phyloP scores from a whole-genome alignment of 1,284 basidiomycete genomes.

The Afroboletus lepidellus region DNA sequence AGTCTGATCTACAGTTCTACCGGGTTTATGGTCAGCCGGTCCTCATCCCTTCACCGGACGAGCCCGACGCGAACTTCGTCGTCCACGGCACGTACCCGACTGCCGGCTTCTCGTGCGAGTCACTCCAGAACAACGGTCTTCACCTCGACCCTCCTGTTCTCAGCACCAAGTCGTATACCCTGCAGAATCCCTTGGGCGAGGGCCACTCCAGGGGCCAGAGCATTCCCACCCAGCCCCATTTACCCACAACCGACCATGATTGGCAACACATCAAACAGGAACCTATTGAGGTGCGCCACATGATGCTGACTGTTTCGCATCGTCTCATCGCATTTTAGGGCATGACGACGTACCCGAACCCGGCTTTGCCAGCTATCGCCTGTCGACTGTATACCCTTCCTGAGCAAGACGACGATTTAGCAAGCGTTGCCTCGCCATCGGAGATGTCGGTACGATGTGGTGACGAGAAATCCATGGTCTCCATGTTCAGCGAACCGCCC shows the following conservation, averaged over 20 bases:
- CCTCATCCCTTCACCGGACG: slow-evolving; percentile 27
- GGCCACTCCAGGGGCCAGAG: not conserved
- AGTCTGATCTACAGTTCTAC: slow-evolving; percentile 35
- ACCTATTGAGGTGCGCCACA: slow-evolving; percentile 22
- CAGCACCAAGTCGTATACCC: slow-evolving; percentile 32
- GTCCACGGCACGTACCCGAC: slow-evolving; percentile 14
- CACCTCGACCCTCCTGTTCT: slow-evolving; percentile 4
- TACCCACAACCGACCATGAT: slow-evolving; percentile 5
- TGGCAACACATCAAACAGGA: slow-evolving; percentile 30
- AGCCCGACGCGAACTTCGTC: slow-evolving; percentile 18
- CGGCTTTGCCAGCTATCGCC: slow-evolving; percentile 11
- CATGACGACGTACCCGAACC: slow-evolving; percentile 9
- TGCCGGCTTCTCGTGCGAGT: not conserved
- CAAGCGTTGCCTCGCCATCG: not conserved
- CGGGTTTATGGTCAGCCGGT: slow-evolving; percentile 32
- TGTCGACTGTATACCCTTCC: slow-evolving; percentile 20
- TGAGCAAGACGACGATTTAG: slow-evolving; percentile 17
- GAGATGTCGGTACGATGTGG: slow-evolving; percentile 2
- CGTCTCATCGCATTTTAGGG: slow-evolving; percentile 19
- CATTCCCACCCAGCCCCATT: not conserved
- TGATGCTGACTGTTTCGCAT: not conserved
- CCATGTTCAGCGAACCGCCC: slow-evolving; percentile 21
- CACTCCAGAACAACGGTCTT: not conserved
- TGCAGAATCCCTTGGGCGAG: slow-evolving; percentile 29
- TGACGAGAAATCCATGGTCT: slow-evolving; percentile 9